Evolutionary conservation across 352 stramenopile species (phyloP).

Genomic region (Pythium phragmiticola): DNA sequence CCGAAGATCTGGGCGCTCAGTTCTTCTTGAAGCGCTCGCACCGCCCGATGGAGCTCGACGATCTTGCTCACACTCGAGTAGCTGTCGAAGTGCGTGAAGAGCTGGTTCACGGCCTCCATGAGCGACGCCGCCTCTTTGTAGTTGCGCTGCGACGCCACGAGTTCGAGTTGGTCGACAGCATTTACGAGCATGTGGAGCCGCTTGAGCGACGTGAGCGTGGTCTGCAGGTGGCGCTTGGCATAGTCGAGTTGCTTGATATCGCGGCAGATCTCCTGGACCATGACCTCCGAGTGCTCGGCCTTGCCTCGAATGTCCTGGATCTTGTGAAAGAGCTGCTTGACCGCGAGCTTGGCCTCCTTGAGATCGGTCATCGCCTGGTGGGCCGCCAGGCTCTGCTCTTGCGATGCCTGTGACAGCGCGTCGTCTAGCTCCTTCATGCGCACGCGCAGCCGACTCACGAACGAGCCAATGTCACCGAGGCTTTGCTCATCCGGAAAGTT

Average conservation of each 20-base stretch:
- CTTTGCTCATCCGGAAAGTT: conserved; percentile 91
- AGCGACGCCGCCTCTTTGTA: conserved; percentile 96
- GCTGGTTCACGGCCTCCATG: conserved; percentile 94
- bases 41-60: conserved; percentile 89
- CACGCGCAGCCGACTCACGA: conserved; percentile 71
- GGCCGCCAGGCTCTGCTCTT: conserved; percentile 73
- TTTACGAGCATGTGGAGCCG: conserved; percentile 98
- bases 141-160: conserved; percentile 80
- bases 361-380: conserved; percentile 80
- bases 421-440: conserved; percentile 85
- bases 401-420: conserved; percentile 71
- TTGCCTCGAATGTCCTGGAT: conserved; percentile 94
- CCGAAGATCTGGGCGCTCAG: conserved; percentile 87
- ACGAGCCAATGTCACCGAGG: conserved; percentile 76
- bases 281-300: conserved; percentile 94
- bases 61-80: conserved; percentile 94
- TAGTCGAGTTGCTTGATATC: conserved; percentile 99
- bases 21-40: conserved; percentile 88
- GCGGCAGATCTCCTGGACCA: conserved; percentile 97
- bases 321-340: conserved; percentile 90
- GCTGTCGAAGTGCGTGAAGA: conserved; percentile 96
- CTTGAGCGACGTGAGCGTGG: conserved; percentile 95
- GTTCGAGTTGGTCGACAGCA: conserved; percentile 92
- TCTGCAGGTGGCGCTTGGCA: conserved; percentile 96
- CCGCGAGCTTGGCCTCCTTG: conserved; percentile 81